Conservation (phyloP, 805 yeast species). For the Lipomyces oligophaga region DNA sequence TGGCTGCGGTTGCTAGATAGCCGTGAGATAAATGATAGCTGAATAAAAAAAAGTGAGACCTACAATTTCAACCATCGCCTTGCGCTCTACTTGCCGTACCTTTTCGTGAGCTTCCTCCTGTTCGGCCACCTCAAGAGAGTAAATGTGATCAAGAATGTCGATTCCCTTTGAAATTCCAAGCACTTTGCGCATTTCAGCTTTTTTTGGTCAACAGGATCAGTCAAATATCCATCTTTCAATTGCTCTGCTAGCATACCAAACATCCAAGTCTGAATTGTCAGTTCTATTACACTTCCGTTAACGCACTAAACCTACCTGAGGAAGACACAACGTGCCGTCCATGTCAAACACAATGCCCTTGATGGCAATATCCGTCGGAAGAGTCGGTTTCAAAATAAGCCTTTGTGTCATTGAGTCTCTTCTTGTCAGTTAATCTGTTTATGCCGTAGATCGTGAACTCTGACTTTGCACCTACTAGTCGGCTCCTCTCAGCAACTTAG, state of each 20-base stretch:
- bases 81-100: slow-evolving; percentile 53
- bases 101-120: slow-evolving; percentile 46
- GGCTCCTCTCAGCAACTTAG: too few relatives aligned
- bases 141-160: slow-evolving; percentile 55
- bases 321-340: slow-evolving; percentile 73
- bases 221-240: slow-evolving; percentile 27
- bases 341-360: slow-evolving; percentile 66
- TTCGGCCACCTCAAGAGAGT: slow-evolving; percentile 41
- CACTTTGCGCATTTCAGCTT: slow-evolving; percentile 59
- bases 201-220: too few relatives aligned
- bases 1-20: slow-evolving; percentile 37
- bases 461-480: too few relatives aligned
- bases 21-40: neutral
- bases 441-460: too few relatives aligned
- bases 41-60: neutral
- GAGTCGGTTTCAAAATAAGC: slow-evolving; percentile 19
- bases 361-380: slow-evolving; percentile 32
- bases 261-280: slow-evolving; percentile 43
- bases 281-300: too few relatives aligned
- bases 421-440: too few relatives aligned
- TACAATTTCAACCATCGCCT: slow-evolving; percentile 55
- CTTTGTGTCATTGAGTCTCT: slow-evolving; percentile 8
- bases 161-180: slow-evolving; percentile 46
- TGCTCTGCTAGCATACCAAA: slow-evolving; percentile 36
- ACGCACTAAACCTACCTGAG: slow-evolving; percentile 41